A percentile compares a stretch with the other conserved stretches of the same genome.
These are phyloP conservation scores for Coelastrella sp. DNA, from an alignment of 139 green algal genomes.

Conservation along the genomic window DNA sequence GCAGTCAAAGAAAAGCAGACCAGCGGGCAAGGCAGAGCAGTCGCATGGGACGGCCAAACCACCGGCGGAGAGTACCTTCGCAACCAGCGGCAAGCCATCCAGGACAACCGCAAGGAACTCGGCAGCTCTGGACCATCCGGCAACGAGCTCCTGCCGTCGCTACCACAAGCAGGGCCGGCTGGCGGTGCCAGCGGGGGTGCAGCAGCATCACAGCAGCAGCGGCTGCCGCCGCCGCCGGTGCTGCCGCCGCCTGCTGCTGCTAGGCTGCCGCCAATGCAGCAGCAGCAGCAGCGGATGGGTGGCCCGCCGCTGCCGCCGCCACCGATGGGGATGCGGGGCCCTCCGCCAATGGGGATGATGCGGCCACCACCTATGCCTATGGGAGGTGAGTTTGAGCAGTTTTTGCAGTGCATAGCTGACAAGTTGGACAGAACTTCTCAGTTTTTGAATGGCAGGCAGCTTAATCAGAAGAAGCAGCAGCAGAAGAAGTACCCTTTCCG, in stretches of 20 bases:
- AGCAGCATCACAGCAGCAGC: conserved; percentile 35
- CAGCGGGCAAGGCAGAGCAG: conserved; percentile 66
- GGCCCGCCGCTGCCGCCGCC: conserved; percentile 13
- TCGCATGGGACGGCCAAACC: conserved; percentile 76
- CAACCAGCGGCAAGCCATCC: conserved; percentile 59
- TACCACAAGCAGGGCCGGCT: conserved; percentile 5
- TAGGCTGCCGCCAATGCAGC: not conserved
- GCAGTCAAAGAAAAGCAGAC: conserved; percentile 87
- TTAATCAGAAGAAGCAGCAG: too few relatives aligned
- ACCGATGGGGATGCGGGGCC: not conserved
- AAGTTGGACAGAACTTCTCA: too few relatives aligned
- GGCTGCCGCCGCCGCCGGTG: conserved; percentile 34
- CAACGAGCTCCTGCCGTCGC: not conserved
- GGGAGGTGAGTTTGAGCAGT: not conserved
- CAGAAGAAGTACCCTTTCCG: too few relatives aligned
- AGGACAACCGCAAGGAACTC: conserved; percentile 49
- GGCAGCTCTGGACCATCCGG: not conserved
- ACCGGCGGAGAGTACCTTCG: conserved; percentile 49
- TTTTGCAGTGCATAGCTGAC: too few relatives aligned
- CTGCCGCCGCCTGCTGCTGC: conserved; percentile 30
- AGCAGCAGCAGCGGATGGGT: conserved; percentile 18
- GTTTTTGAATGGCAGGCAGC: too few relatives aligned
- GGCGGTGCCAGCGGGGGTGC: not conserved
- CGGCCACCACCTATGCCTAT: not conserved
- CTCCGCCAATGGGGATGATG: conserved; percentile 49